Conservation (phyloP, 352 stramenopile species). For the Phytophthora pini region DNA sequence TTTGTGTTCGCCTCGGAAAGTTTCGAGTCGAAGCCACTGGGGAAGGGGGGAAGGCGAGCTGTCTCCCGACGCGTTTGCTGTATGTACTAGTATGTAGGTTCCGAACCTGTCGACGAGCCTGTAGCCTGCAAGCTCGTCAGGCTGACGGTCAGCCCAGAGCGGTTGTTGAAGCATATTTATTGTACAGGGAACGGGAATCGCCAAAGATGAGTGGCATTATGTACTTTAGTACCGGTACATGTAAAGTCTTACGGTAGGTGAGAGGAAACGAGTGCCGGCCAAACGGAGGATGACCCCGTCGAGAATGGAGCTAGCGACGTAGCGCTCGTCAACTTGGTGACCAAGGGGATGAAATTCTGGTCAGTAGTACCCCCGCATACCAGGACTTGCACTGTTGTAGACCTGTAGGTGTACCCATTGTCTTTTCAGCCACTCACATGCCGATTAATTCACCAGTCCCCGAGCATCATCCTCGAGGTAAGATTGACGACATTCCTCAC, state of each 20-base stretch:
- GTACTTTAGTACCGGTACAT: too few species aligned
- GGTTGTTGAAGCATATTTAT: constrained; percentile 10
- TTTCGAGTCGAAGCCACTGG: not conserved
- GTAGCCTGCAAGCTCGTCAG: not conserved
- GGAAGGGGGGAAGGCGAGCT: constrained; percentile 1
- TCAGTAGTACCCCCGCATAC: too few species aligned
- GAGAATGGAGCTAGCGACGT: not conserved
- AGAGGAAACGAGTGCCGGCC: too few species aligned
- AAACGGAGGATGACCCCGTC: not conserved
- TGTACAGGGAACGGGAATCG: too few species aligned
- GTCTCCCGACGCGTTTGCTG: constrained; percentile 10
- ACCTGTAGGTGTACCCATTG: not conserved
- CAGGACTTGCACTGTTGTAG: too few species aligned
- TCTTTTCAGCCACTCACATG: constrained; percentile 4
- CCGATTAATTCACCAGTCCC: constrained; percentile 8
- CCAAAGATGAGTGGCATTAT: constrained; percentile 12
- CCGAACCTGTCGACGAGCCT: constrained; percentile 8
- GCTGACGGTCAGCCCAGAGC: not conserved
- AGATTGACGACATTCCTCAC: constrained; percentile 14
- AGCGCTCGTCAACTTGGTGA: too few species aligned
- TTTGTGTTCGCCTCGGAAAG: too few species aligned
- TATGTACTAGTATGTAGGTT: not conserved
- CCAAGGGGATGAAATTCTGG: too few species aligned
- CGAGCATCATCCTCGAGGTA: constrained; percentile 5
- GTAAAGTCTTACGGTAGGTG: too few species aligned